phyloP scores from a whole-genome alignment of 164 flowering plant species.

The Echeveria elegans region DNA sequence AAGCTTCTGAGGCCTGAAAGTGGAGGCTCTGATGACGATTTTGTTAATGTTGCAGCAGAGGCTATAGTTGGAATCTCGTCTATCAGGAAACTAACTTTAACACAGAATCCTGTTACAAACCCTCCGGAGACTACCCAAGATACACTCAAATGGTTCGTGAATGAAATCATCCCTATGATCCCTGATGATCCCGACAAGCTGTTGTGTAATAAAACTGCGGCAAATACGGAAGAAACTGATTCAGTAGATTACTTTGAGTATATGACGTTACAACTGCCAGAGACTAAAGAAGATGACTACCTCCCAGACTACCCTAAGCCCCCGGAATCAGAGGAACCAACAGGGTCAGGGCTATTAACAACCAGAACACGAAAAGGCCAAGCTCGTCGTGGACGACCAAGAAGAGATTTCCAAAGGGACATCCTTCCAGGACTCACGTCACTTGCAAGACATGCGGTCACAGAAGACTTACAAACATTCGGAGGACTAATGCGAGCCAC shows the following conservation, averaged over 20 bases:
- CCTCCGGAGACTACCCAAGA: conserved; percentile 15
- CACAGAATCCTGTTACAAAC: conserved; percentile 7
- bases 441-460: conserved; percentile 83
- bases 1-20: conserved; percentile 12
- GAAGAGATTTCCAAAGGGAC: conserved; percentile 93
- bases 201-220: conserved; percentile 5
- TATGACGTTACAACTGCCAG: conserved; percentile 61
- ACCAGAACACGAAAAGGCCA: conserved; percentile 56
- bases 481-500: conserved; percentile 65
- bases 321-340: conserved; percentile 42
- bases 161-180: conserved; percentile 23
- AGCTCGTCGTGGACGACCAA: conserved; percentile 75
- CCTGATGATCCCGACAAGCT: conserved; percentile 19
- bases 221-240: conserved; percentile 11
- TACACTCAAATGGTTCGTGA: conserved; percentile 40
- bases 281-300: conserved; percentile 57
- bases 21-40: conserved; percentile 19
- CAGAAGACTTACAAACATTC: conserved; percentile 73
- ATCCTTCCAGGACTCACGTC: conserved; percentile 84
- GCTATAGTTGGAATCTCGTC: conserved; percentile 45
- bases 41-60: conserved; percentile 32
- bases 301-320: conserved; percentile 39
- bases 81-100: conserved; percentile 6
- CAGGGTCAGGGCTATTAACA: conserved; percentile 17
- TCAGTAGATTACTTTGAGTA: conserved; percentile 66